These are phyloP conservation scores for Strobilomyces confusus DNA, from an alignment of 768 basidiomycete species.

Conservation along the genomic window DNA sequence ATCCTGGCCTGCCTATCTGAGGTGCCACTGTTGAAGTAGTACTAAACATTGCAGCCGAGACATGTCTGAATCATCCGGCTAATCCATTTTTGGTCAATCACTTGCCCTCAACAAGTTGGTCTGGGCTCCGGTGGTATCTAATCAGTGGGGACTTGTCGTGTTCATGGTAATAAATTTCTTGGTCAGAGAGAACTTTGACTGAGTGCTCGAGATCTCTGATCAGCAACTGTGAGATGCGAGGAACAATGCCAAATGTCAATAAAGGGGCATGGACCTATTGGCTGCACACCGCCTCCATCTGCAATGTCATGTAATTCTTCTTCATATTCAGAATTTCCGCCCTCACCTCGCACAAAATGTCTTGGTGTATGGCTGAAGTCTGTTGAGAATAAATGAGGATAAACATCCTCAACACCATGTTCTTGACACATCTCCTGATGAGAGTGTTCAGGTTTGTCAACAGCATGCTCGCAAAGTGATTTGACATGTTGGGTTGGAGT, in stretches of 20 bases:
- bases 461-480: too few relatives aligned
- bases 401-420: constrained; percentile 66
- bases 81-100: too few relatives aligned
- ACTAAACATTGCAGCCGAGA: too few relatives aligned
- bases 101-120: too few relatives aligned
- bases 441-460: constrained; percentile 73
- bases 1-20: too few relatives aligned
- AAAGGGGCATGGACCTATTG: constrained; percentile 59
- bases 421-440: constrained; percentile 80
- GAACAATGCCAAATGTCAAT: not conserved
- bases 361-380: constrained; percentile 74
- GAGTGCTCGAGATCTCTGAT: constrained; percentile 81
- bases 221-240: constrained; percentile 44
- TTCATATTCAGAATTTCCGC: constrained; percentile 73
- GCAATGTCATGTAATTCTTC: constrained; percentile 77
- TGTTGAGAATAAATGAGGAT: constrained; percentile 74
- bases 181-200: constrained; percentile 70
- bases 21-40: too few relatives aligned
- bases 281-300: constrained; percentile 68
- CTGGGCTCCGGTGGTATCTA: too few relatives aligned
- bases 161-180: constrained; percentile 75
- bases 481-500: constrained; percentile 72
- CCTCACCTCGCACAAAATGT: constrained; percentile 70
- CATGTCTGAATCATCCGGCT: too few relatives aligned
- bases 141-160: too few relatives aligned